Evolutionary conservation across 352 stramenopile species (phyloP).

Genomic region (Globisporangium alternatum): DNA sequence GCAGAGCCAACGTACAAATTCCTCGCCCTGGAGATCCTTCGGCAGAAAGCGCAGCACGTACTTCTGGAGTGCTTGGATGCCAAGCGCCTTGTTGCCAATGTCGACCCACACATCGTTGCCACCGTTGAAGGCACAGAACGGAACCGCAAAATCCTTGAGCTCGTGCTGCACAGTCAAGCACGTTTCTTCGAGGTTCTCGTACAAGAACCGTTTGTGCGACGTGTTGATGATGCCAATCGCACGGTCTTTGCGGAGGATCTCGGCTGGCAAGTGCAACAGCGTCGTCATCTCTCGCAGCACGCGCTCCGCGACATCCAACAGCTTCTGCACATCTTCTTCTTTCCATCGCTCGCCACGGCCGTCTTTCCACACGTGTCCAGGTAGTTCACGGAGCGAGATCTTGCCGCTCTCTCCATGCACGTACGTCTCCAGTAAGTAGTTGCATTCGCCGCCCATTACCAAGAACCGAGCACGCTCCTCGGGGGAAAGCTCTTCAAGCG

Average conservation of each 20-base stretch:
- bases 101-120: slow-evolving; percentile 96
- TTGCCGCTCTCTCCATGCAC: slow-evolving; percentile 35
- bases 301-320: slow-evolving; percentile 85
- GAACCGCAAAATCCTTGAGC: slow-evolving; percentile 74
- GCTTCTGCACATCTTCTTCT: slow-evolving; percentile 62
- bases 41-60: slow-evolving; percentile 74
- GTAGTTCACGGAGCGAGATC: slow-evolving; percentile 65
- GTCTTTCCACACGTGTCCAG: slow-evolving; percentile 70
- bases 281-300: slow-evolving; percentile 72
- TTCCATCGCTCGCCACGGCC: slow-evolving; percentile 86
- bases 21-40: slow-evolving; percentile 72
- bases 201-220: slow-evolving; percentile 72
- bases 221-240: slow-evolving; percentile 92
- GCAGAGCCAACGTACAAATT: slow-evolving; percentile 36
- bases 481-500: slow-evolving; percentile 39
- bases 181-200: slow-evolving; percentile 94
- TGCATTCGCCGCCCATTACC: slow-evolving; percentile 97
- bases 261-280: slow-evolving; percentile 80
- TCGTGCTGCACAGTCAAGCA: slow-evolving; percentile 90
- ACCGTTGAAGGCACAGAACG: slow-evolving; percentile 96
- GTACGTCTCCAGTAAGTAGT: slow-evolving; percentile 90
- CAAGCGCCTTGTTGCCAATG: slow-evolving; percentile 95
- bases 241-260: slow-evolving; percentile 92
- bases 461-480: slow-evolving; percentile 72
- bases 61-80: slow-evolving; percentile 90